Evolutionary conservation across 1,284 basidiomycete species (phyloP).

Genomic region (Earliella scabrosa): DNA sequence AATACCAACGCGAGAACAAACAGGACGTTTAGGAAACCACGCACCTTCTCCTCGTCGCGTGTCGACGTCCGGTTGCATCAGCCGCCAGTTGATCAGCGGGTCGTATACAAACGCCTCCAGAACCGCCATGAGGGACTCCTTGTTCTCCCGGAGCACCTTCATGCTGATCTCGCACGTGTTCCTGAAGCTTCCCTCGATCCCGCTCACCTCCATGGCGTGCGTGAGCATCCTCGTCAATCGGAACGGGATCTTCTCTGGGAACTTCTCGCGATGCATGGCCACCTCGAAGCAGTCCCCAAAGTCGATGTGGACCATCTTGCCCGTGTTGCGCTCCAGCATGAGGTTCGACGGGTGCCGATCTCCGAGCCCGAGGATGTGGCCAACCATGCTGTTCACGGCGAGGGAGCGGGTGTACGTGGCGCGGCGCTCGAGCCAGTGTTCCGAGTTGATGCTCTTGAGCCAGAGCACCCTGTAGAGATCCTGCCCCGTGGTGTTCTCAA

Average conservation of each 20-base stretch:
- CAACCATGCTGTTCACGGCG: constrained; percentile 96
- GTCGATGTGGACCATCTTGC: constrained; percentile 94
- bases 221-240: constrained; percentile 98
- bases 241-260: constrained; percentile 99
- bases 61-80: constrained; percentile 79
- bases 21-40: constrained; percentile 5
- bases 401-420: constrained; percentile 97
- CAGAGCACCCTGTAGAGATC: constrained; percentile 98
- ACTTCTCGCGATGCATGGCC: constrained; percentile 96
- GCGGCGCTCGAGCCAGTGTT: constrained; percentile 97
- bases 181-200: constrained; percentile 97
- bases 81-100: constrained; percentile 87
- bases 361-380: constrained; percentile 97
- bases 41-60: constrained; percentile 64
- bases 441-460: constrained; percentile 94
- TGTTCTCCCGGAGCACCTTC: constrained; percentile 95
- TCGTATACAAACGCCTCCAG: constrained; percentile 95
- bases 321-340: constrained; percentile 90
- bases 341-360: constrained; percentile 98
- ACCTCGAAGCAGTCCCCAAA: constrained; percentile 97
- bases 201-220: constrained; percentile 99
- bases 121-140: constrained; percentile 97
- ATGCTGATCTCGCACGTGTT: constrained; percentile 97
- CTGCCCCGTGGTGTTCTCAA: constrained; percentile 98
- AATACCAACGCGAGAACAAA: background rate